Base-by-base conservation (phyloP, 192 early-diverging fungal genomes). In the Umbelopsis sp. region DNA sequence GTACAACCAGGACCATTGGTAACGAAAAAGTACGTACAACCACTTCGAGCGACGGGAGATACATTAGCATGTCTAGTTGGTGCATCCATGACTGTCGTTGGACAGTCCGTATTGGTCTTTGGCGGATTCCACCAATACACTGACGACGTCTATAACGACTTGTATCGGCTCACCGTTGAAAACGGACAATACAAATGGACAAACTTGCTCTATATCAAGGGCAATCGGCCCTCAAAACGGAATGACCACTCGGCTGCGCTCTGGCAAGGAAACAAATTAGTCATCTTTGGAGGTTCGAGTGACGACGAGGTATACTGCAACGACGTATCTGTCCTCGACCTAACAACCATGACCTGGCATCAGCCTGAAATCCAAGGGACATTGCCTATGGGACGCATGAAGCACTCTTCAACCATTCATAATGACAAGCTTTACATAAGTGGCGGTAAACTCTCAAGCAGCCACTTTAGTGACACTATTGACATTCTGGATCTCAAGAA, bases 91-190 rank as follows among this genome's bases (percentile, higher is more conserved):
- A 84, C 80, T 21, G 75, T 77, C 10, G 77, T 82, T 3, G 77
- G 71, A 16, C 66, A 79, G 45, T 51, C 51, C 43, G 44, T 89
- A 20, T 87, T 85, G 62, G 81, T 85, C 1, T 87, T 90, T 81
- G 87, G 84, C 34, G 87, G 90, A 0, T 91, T 91, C 69, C 74
- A 91, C 68, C 81, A 84, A 45, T 91, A 89, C 66, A 88, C 83
- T 12, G 88, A 89, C 71, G 89, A 87, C 45, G 87, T 91, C 31
- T 90, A 84, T 76, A 89, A 91, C 68, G 84, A 85, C 67, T 71
- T 91, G 20, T 86, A 85, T 69, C 76, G 77, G n/a, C 72, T 90
- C 2, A 79, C 83, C 41, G 24, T 85, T 7, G 73, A 82, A 12
- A 77, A 80, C 9, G 72, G 76, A 65, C 65, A 50, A 20, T 76